These are phyloP conservation scores for Neonectria hederae DNA, from an alignment of 2,329 filamentous ascomycete genomes.

Conservation along the genomic window DNA sequence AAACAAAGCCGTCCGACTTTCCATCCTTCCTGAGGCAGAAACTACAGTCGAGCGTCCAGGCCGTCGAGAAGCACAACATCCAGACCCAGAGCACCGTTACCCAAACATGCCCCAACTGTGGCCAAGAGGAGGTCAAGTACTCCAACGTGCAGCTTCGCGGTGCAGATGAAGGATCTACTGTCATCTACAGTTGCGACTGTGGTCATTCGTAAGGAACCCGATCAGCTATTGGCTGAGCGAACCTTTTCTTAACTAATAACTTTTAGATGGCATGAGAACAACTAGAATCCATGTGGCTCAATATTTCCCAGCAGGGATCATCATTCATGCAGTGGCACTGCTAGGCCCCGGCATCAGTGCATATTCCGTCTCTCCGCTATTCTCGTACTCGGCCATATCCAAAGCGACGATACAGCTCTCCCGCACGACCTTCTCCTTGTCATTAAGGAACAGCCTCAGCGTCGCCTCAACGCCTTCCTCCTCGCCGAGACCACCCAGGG, in stretches of 20 bases:
- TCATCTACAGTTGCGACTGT: constrained; percentile 91
- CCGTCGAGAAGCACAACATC: constrained; percentile 79
- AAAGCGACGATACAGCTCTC: constrained; percentile 95
- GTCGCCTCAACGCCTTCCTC: constrained; percentile 92
- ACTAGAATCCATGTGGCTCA: constrained; percentile 51
- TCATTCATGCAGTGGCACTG: constrained; percentile 52
- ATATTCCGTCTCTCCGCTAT: constrained; percentile 88
- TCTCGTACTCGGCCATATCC: constrained; percentile 98
- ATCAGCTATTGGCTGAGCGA: constrained; percentile 24
- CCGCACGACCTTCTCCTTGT: constrained; percentile 90
- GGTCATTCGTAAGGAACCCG: constrained; percentile 73
- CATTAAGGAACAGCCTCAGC: constrained; percentile 83
- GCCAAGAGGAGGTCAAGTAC: constrained; percentile 82
- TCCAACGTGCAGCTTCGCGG: constrained; percentile 86
- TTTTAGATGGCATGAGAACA: constrained; percentile 66
- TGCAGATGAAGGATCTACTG: constrained; percentile 93
- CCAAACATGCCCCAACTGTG: constrained; percentile 82
- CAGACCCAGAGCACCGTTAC: constrained; percentile 75
- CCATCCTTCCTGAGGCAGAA: constrained; percentile 90
- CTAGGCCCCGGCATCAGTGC: constrained; percentile 80
- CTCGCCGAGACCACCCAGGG: constrained; percentile 90
- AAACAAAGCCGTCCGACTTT: constrained; percentile 89
- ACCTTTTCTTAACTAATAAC: constrained; percentile 35
- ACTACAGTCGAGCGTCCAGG: constrained; percentile 82
- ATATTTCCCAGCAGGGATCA: constrained; percentile 26